phyloP scores from a whole-genome alignment of 805 yeast genomes.

The Yamadazyma tumulicola region DNA sequence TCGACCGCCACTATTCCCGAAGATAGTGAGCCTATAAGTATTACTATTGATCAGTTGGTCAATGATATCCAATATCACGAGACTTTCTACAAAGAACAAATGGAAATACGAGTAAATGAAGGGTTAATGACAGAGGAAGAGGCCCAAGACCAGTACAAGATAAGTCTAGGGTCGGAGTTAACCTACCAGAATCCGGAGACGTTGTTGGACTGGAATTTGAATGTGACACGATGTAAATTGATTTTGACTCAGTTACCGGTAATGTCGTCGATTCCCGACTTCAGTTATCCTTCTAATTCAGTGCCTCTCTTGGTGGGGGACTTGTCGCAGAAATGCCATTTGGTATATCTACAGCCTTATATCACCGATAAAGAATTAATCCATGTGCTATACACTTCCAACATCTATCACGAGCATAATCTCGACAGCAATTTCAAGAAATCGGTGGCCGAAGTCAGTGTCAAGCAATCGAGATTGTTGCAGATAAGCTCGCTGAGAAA shows the following conservation, averaged over 20 bases:
- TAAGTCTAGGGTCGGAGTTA: conserved; percentile 39
- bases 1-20: conserved; percentile 45
- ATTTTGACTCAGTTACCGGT: conserved; percentile 38
- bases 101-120: conserved; percentile 5
- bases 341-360: conserved; percentile 36
- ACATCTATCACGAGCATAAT: conserved; percentile 47
- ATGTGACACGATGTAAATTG: conserved; percentile 46
- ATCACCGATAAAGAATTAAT: conserved; percentile 42
- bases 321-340: conserved; percentile 37
- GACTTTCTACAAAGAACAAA: conserved; percentile 19
- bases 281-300: conserved; percentile 27
- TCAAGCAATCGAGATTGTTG: conserved; percentile 41
- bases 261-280: conserved; percentile 35
- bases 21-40: conserved; percentile 39
- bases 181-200: conserved; percentile 40
- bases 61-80: conserved; percentile 39
- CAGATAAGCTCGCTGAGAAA: conserved; percentile 31
- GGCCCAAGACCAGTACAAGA: conserved; percentile 26
- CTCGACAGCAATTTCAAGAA: conserved; percentile 42
- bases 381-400: conserved; percentile 36
- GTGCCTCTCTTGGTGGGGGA: conserved; percentile 42
- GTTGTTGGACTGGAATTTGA: conserved; percentile 51
- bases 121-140: conserved; percentile 16
- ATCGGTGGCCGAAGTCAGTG: conserved; percentile 48
- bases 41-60: conserved; percentile 41